phyloP scores from a whole-genome alignment of 2,329 filamentous ascomycete genomes.

The Cladorrhinum sp. region DNA sequence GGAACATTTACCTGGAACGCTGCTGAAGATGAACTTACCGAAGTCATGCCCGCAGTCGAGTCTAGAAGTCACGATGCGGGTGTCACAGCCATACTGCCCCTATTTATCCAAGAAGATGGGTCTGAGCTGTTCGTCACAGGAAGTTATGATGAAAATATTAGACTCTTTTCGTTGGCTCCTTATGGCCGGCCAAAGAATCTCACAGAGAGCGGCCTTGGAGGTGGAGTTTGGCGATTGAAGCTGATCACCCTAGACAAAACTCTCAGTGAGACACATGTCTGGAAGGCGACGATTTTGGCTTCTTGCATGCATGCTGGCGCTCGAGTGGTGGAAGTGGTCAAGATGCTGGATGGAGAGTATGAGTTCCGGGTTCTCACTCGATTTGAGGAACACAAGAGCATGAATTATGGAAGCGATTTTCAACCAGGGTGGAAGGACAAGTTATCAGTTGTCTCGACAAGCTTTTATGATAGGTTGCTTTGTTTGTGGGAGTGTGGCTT shows the following conservation, averaged over 20 bases:
- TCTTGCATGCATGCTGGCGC: conserved; percentile 93
- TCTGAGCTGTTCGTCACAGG: conserved; percentile 71
- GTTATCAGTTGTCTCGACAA: conserved; percentile 62
- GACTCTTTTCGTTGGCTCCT: conserved; percentile 58
- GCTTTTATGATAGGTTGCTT: conserved; percentile 71
- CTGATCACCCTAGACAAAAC: conserved; percentile 41
- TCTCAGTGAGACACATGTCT: conserved; percentile 25
- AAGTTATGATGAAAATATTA: conserved; percentile 83
- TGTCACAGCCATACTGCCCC: conserved; percentile 79
- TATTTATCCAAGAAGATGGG: conserved; percentile 45
- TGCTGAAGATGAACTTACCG: background rate
- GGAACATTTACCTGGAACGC: conserved; percentile 33
- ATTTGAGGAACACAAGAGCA: conserved; percentile 85
- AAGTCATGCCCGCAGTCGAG: conserved; percentile 24
- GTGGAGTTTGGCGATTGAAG: conserved; percentile 84
- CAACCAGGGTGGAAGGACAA: conserved; percentile 39
- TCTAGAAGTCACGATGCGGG: conserved; percentile 65
- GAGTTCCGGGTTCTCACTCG: conserved; percentile 62
- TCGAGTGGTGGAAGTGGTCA: conserved; percentile 55
- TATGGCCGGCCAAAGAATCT: conserved; percentile 50
- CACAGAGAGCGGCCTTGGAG: conserved; percentile 65
- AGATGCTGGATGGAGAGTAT: conserved; percentile 46
- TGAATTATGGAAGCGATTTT: conserved; percentile 89
- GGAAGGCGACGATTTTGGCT: conserved; percentile 58
- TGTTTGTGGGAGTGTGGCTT: conserved; percentile 68